A percentile compares a stretch with the other conserved stretches of the same genome.
Conservation (phyloP, 2,329 filamentous ascomycete genomes). For the Emergomyces pasteurianus region DNA sequence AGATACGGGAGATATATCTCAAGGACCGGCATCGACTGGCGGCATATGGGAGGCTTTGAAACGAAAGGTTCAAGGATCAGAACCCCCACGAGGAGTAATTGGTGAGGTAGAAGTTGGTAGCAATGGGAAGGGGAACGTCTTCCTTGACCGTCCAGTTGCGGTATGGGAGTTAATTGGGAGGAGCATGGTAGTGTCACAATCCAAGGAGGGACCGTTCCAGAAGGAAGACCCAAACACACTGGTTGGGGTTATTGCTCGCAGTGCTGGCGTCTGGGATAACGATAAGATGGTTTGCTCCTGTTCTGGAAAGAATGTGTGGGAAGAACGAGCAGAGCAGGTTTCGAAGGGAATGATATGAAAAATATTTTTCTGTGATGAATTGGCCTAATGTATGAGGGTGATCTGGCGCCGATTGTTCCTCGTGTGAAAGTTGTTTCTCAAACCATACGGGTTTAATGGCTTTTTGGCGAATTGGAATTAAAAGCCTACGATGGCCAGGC, state of each 20-base stretch:
- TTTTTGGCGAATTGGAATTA: background rate
- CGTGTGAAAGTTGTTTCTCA: background rate
- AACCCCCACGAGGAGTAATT: slow-evolving; percentile 49
- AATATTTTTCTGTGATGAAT: background rate
- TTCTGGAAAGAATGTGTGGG: slow-evolving; percentile 95
- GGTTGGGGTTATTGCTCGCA: slow-evolving; percentile 86
- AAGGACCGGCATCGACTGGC: slow-evolving; percentile 71
- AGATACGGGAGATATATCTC: slow-evolving; percentile 73
- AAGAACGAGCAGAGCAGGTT: slow-evolving; percentile 85
- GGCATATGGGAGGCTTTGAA: slow-evolving; percentile 59
- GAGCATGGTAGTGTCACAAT: slow-evolving; percentile 73
- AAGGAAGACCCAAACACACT: slow-evolving; percentile 73
- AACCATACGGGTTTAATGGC: background rate
- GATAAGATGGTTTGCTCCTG: slow-evolving; percentile 98
- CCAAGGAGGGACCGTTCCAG: slow-evolving; percentile 46
- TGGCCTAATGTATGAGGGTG: background rate
- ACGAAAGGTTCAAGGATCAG: slow-evolving; percentile 28
- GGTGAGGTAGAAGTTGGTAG: slow-evolving; percentile 64
- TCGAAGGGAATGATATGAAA: slow-evolving; percentile 76
- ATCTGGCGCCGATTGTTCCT: background rate
- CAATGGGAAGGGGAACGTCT: slow-evolving; percentile 64
- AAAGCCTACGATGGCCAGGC: background rate
- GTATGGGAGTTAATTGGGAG: slow-evolving; percentile 96
- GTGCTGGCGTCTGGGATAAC: slow-evolving; percentile 97
- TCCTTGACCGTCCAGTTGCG: slow-evolving; percentile 69